These are phyloP conservation scores for Ophiosphaerella herpotricha DNA, from an alignment of 2,329 filamentous ascomycete genomes.

Conservation along the genomic window DNA sequence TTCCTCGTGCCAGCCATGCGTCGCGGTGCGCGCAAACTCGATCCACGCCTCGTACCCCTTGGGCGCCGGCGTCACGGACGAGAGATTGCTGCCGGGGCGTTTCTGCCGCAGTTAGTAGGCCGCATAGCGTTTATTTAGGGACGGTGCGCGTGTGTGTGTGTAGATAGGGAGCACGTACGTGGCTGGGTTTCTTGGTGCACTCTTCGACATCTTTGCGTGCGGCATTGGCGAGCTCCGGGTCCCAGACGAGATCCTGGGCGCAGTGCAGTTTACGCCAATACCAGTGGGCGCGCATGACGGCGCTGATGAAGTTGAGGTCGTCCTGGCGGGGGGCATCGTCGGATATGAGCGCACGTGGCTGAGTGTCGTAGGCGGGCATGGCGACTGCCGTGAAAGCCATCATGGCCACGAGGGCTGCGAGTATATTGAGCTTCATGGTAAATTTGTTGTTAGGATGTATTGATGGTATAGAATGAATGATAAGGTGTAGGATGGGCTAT, in stretches of 20 bases:
- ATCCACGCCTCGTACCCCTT: slow-evolving; percentile 32
- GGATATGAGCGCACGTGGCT: slow-evolving; percentile 19
- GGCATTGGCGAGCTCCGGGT: slow-evolving; percentile 29
- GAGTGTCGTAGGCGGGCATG: slow-evolving; percentile 22
- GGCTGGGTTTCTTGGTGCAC: slow-evolving; percentile 32
- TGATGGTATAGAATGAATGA: slow-evolving; percentile 4
- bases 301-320: slow-evolving; percentile 38
- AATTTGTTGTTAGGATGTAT: neutral
- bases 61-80: slow-evolving; percentile 29
- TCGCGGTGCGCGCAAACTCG: slow-evolving; percentile 31
- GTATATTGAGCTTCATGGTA: slow-evolving; percentile 31
- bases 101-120: slow-evolving; percentile 23
- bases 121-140: too few species aligned
- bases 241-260: slow-evolving; percentile 42
- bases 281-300: slow-evolving; percentile 43
- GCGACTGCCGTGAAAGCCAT: slow-evolving; percentile 26
- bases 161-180: slow-evolving; percentile 22
- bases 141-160: too few species aligned
- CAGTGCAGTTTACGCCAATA: slow-evolving; percentile 44
- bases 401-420: slow-evolving; percentile 24
- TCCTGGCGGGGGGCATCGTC: slow-evolving; percentile 29
- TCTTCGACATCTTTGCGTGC: slow-evolving; percentile 30
- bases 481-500: neutral
- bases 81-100: slow-evolving; percentile 42
- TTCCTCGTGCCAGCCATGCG: slow-evolving; percentile 45